phyloP scores from a whole-genome alignment of 2,329 filamentous ascomycete species.

The Tolypocladium capitatum region DNA sequence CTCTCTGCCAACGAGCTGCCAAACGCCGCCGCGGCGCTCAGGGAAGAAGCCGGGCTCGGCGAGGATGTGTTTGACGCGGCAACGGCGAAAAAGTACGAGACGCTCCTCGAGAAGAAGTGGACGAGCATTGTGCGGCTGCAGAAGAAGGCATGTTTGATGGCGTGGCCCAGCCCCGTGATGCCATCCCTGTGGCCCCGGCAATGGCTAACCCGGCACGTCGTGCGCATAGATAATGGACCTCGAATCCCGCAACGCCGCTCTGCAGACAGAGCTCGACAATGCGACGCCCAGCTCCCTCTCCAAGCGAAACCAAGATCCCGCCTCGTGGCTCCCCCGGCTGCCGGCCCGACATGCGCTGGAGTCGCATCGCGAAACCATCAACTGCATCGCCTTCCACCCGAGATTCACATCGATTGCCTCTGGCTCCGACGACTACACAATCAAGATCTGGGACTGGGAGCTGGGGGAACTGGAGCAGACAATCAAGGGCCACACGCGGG shows the following conservation, averaged over 20 bases:
- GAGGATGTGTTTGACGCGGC: conserved; percentile 60
- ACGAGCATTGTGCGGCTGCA: conserved; percentile 88
- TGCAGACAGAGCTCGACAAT: conserved; percentile 76
- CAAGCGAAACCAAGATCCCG: conserved; percentile 69
- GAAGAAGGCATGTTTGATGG: conserved; percentile 58
- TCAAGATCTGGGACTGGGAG: conserved; percentile 98
- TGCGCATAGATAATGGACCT: conserved; percentile 72
- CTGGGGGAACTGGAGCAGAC: conserved; percentile 81
- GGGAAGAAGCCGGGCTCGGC: conserved; percentile 63
- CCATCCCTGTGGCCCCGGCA: too few species aligned
- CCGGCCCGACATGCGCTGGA: conserved; percentile 72
- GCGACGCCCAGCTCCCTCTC: conserved; percentile 66
- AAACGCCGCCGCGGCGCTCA: conserved; percentile 55
- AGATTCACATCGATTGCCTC: conserved; percentile 83
- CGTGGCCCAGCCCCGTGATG: neutral
- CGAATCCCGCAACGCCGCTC: conserved; percentile 55
- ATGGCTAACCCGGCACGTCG: neutral
- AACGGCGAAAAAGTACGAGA: conserved; percentile 89
- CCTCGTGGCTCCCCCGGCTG: conserved; percentile 72
- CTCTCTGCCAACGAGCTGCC: conserved; percentile 60
- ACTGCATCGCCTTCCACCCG: conserved; percentile 83
- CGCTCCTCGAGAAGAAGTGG: conserved; percentile 95
- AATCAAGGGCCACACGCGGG: conserved; percentile 82
- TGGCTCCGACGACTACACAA: conserved; percentile 81
- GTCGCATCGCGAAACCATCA: conserved; percentile 70